Conservation (phyloP, 257 asterid genomes). For the Voacanga thouarsii region DNA sequence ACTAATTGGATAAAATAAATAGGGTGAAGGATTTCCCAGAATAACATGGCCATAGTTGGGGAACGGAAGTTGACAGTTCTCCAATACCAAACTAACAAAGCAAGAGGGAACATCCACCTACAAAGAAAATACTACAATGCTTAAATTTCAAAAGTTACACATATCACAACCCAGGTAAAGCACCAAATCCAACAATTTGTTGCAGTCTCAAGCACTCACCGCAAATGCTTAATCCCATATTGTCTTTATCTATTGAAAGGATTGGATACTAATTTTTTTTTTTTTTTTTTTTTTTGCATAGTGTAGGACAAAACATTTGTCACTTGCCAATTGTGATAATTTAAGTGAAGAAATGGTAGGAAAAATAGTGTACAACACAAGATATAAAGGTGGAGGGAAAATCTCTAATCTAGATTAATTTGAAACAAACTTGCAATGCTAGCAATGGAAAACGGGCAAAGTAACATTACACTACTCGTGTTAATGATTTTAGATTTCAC, state of each 20-base stretch:
- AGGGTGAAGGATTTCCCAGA: constrained; percentile 52
- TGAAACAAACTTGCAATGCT: neutral
- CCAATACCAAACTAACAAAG: too few species aligned
- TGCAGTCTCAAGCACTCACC: too few species aligned
- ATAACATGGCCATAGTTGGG: too few species aligned
- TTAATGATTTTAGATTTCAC: constrained; percentile 21
- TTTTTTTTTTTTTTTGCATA: neutral
- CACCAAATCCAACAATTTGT: too few species aligned
- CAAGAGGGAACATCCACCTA: too few species aligned
- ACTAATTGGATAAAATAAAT: constrained; percentile 50
- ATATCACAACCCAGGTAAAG: too few species aligned
- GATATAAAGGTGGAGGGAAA: neutral
- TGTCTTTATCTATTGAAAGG: neutral
- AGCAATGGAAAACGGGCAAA: neutral
- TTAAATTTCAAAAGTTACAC: too few species aligned
- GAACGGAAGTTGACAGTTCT: too few species aligned
- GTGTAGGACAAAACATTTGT: neutral
- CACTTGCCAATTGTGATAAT: neutral
- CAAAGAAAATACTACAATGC: too few species aligned
- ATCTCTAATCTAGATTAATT: neutral
- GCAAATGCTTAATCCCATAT: neutral
- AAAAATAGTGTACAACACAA: neutral
- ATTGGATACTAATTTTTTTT: neutral
- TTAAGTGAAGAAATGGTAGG: constrained; percentile 5
- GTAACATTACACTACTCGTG: neutral